Conservation (phyloP, 129 eudicot species). For the Flaveria brownii region DNA sequence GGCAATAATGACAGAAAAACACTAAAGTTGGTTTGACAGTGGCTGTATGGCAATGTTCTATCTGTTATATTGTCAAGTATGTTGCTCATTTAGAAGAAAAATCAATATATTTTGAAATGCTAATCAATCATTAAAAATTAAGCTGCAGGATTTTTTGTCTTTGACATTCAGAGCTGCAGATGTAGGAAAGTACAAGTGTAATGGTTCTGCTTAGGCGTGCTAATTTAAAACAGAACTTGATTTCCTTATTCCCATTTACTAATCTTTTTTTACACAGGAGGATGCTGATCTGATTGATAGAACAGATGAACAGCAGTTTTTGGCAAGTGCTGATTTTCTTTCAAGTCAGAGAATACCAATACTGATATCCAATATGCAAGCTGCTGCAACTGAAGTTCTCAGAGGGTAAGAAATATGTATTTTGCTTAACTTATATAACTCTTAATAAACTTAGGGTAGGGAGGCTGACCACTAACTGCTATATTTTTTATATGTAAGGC, state of each 20-base stretch:
- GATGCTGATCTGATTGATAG: slow-evolving; percentile 66
- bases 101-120: background rate
- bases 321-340: slow-evolving; percentile 85
- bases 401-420: slow-evolving; percentile 53
- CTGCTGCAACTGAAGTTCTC: slow-evolving; percentile 74
- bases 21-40: background rate
- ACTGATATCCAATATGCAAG: slow-evolving; percentile 65
- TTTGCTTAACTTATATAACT: background rate
- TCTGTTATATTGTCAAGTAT: background rate
- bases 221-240: background rate
- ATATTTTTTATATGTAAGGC: no score
- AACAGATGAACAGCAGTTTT: slow-evolving; percentile 70
- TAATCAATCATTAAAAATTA: background rate
- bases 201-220: background rate
- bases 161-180: background rate
- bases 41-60: background rate
- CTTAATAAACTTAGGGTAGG: background rate
- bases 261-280: slow-evolving; percentile 48
- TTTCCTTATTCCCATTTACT: slow-evolving; percentile 2
- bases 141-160: background rate
- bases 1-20: background rate
- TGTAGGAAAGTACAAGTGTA: background rate
- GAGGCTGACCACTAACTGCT: no score
- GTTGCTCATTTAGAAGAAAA: background rate
- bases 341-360: slow-evolving; percentile 63